Conservation (phyloP, 768 basidiomycete genomes). For the Lentinula edodes region DNA sequence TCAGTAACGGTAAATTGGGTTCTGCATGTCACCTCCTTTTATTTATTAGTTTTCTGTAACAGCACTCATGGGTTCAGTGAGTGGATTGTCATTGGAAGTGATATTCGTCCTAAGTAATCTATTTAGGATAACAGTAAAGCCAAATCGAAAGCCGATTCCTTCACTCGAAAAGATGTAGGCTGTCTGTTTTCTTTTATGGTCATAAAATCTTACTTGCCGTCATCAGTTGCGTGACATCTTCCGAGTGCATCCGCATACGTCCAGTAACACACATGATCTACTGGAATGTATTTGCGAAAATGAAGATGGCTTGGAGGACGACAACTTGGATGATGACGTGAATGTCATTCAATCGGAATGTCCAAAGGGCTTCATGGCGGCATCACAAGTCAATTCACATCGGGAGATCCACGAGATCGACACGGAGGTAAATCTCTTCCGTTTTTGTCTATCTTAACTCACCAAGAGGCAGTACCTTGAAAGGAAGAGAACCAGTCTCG, state of each 20-base stretch:
- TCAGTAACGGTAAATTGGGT: slow-evolving; percentile 65
- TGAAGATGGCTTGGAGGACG: slow-evolving; percentile 10
- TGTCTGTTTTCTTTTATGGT: not conserved
- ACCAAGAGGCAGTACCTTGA: slow-evolving; percentile 38
- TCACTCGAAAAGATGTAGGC: slow-evolving; percentile 79
- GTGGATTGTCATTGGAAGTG: slow-evolving; percentile 5
- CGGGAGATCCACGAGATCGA: slow-evolving; percentile 38
- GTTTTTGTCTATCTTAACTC: not conserved
- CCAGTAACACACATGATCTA: slow-evolving; percentile 90
- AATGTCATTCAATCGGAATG: slow-evolving; percentile 22
- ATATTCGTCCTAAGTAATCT: not conserved
- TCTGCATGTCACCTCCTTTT: not conserved
- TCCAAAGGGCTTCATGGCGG: slow-evolving; percentile 52
- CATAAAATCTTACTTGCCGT: slow-evolving; percentile 1
- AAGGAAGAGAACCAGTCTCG: slow-evolving; percentile 64
- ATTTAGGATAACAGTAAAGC: slow-evolving; percentile 29
- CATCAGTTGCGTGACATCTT: slow-evolving; percentile 87
- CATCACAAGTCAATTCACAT: slow-evolving; percentile 52
- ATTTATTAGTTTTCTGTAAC: not conserved
- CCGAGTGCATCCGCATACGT: slow-evolving; percentile 71
- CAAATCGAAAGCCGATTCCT: slow-evolving; percentile 74
- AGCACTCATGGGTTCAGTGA: slow-evolving; percentile 73
- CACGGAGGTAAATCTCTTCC: slow-evolving; percentile 33
- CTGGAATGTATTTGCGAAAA: slow-evolving; percentile 71
- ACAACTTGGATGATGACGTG: slow-evolving; percentile 16